phyloP scores from a whole-genome alignment of 2,329 filamentous ascomycete species.

The Penicillium griseofulvum region DNA sequence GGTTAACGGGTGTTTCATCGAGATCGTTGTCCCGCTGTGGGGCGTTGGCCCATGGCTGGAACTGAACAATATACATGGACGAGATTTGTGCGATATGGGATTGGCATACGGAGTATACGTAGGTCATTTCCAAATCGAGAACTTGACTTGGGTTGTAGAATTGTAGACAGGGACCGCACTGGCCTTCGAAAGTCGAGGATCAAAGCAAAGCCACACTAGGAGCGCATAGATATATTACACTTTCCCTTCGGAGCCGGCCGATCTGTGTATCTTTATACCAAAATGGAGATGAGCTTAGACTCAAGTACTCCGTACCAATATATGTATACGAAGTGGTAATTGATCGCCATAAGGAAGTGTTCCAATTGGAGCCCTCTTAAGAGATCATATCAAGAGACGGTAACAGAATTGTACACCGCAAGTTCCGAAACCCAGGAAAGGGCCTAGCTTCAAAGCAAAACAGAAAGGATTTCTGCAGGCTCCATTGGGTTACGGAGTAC shows the following conservation, averaged over 20 bases:
- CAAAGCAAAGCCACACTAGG: not conserved
- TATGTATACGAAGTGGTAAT: not conserved
- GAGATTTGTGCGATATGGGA: too few species aligned
- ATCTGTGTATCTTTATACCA: not conserved
- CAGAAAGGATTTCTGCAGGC: not conserved
- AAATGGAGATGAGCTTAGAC: not conserved
- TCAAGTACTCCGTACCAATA: not conserved
- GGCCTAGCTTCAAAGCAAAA: not conserved
- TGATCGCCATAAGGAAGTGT: not conserved
- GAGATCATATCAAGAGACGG: not conserved
- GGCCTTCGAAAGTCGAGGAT: not conserved
- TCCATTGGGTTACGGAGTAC: not conserved
- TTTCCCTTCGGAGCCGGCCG: not conserved
- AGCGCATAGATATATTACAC: not conserved
- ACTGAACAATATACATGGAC: not conserved
- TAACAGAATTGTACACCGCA: not conserved
- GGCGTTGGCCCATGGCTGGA: conserved; percentile 3
- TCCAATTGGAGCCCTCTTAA: not conserved
- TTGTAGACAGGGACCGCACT: not conserved
- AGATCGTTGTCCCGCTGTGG: conserved; percentile 28
- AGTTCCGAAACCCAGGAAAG: not conserved
- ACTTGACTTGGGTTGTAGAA: not conserved
- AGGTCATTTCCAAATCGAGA: not conserved
- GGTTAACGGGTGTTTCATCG: conserved; percentile 23
- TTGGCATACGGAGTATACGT: too few species aligned